Evolutionary conservation across 2,329 filamentous ascomycete species (phyloP), one percentile per base, ranked within the genome.

Genomic region (Stagonosporopsis chrysanthemi): DNA sequence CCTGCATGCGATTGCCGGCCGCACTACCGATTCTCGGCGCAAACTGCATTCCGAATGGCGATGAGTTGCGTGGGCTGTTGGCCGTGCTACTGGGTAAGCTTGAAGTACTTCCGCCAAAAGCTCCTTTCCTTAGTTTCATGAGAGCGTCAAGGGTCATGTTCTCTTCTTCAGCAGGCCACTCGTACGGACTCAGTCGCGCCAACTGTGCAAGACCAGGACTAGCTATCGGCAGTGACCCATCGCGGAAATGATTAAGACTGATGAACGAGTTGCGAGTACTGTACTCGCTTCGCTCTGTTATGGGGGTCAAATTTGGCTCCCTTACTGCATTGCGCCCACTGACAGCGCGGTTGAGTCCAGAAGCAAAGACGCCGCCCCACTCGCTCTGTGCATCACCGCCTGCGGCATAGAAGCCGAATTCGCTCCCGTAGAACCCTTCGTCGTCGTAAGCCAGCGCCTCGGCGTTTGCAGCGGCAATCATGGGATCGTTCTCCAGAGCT

Each of bases 271-370:
- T 98, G 41, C 95, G 87, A 57, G 96, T 97, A 39, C 92, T 97
- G 80, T 96, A 97, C 77, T 99, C 95, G 57, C 91, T 96, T 12
- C 93, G 86, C 75, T 98, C 95, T 0, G 94, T 98, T 67, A 99
- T 98, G 6, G 95, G 95, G 1, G 95, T 98, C 44, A 99, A 80
- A 68, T 95, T 97, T 1, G 95, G 94, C 73, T 97, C 94, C 38
- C 90, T 86, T 19, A 90, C 71, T 4, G 73, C 75, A 56, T 77
- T 76, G 23, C 75, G 86, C 19, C 91, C 92, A 63, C 90, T 95
- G 52, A 86, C 86, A 61, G 83, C 88, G 33, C 91, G 86, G 50
- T 79, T 79, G 38, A 88, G 68, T 2, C 89, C 89, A 19, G 89
- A 87, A 0, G 90, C 86, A 71, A 98, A 98, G 77, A 91, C 97